Percentiles rank a stretch among this genome's conserved stretches.
phyloP scores from a whole-genome alignment of 192 early-diverging fungal genomes.

The Coemansia sp. region DNA sequence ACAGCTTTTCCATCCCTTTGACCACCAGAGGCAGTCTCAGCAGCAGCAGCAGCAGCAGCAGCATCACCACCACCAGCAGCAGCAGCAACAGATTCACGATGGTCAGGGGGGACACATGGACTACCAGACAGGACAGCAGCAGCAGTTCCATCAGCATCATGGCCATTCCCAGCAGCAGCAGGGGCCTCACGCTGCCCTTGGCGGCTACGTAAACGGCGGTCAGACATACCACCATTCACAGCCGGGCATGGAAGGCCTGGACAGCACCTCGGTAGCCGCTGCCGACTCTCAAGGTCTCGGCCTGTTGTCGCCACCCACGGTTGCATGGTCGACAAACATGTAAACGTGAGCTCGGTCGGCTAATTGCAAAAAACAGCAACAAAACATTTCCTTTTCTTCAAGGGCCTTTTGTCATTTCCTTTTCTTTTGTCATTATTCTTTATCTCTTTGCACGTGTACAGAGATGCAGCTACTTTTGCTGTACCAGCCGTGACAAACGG shows the following conservation, averaged over 20 bases:
- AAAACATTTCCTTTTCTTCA: neutral
- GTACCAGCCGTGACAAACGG: neutral
- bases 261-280: constrained; percentile 28
- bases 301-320: constrained; percentile 49
- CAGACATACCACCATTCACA: constrained; percentile 52
- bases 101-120: constrained; percentile 18
- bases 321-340: constrained; percentile 53
- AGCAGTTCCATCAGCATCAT: constrained; percentile 36
- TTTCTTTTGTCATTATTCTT: constrained; percentile 7
- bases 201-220: constrained; percentile 36
- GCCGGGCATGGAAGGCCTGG: constrained; percentile 44
- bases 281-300: constrained; percentile 49
- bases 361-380: neutral
- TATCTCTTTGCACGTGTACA: constrained; percentile 48
- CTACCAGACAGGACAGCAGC: constrained; percentile 22
- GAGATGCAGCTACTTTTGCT: constrained; percentile 12
- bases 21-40: constrained; percentile 29
- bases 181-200: constrained; percentile 25
- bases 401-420: neutral
- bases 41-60: constrained; percentile 12
- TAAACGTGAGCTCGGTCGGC: constrained; percentile 27
- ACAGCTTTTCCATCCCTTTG: constrained; percentile 45
- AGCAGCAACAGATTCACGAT: constrained; percentile 16
- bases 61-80: constrained; percentile 24
- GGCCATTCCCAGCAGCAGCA: constrained; percentile 17